phyloP scores from a whole-genome alignment of 1,284 basidiomycete genomes.

The Apiotrichum sp. region DNA sequence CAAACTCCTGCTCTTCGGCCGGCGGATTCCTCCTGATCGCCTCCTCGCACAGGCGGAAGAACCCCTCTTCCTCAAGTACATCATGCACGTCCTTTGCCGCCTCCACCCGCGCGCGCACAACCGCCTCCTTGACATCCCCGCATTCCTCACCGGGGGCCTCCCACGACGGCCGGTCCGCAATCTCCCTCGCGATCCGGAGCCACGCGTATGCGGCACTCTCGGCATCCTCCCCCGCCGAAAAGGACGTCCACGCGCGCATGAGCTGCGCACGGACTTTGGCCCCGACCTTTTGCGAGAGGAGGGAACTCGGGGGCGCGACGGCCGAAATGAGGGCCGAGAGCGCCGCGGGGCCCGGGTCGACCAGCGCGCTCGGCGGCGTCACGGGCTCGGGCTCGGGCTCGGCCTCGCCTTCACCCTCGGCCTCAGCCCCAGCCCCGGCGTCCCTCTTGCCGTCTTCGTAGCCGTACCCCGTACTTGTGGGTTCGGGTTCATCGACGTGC shows the following conservation, averaged over 20 bases:
- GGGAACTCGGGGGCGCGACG: not conserved
- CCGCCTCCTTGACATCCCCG: slow-evolving; percentile 7
- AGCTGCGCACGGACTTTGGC: slow-evolving; percentile 21
- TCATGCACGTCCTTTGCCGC: slow-evolving; percentile 29
- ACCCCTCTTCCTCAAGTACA: slow-evolving; percentile 19
- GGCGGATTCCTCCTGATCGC: slow-evolving; percentile 13
- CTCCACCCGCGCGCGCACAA: slow-evolving; percentile 26
- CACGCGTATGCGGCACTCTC: slow-evolving; percentile 34
- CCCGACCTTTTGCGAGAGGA: slow-evolving; percentile 20
- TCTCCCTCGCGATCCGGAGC: slow-evolving; percentile 24
- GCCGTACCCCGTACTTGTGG: no score
- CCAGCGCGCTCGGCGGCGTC: not conserved
- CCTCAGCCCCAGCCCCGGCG: not conserved
- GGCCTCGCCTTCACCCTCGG: slow-evolving; percentile 1
- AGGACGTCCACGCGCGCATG: slow-evolving; percentile 20
- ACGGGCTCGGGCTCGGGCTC: slow-evolving; percentile 6
- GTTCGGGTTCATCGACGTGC: slow-evolving; percentile 1
- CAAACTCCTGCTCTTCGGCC: slow-evolving; percentile 3
- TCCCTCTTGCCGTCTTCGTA: not conserved
- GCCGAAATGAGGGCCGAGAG: not conserved
- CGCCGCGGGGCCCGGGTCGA: not conserved
- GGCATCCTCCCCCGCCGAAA: slow-evolving; percentile 11
- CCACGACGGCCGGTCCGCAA: slow-evolving; percentile 17
- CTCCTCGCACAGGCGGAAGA: slow-evolving; percentile 37
- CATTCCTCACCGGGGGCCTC: not conserved